Conservation (phyloP, 148 eudicot genomes). For the Amaranthus hypochondriacus region DNA sequence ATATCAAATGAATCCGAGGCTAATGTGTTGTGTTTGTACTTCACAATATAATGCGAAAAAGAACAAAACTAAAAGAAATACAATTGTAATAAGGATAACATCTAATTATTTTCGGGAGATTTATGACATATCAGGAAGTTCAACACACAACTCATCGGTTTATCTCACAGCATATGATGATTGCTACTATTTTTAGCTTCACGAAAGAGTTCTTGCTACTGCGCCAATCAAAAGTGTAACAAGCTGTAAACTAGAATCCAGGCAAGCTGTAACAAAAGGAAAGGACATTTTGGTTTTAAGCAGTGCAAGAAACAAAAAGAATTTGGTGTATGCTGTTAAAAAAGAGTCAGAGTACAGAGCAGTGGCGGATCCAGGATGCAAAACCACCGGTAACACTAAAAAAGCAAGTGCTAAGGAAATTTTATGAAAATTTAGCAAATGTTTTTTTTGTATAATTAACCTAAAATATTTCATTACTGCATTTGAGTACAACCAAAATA, state of each 20-base stretch:
- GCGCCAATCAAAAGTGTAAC: slow-evolving; percentile 65
- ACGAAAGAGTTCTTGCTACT: slow-evolving; percentile 7
- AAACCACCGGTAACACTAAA: too few species aligned
- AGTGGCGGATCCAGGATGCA: too few species aligned
- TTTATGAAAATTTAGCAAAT: too few species aligned
- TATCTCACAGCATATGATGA: slow-evolving; percentile 12
- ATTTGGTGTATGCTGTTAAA: too few species aligned
- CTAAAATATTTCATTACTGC: too few species aligned
- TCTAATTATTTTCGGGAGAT: slow-evolving; percentile 17
- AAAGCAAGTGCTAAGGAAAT: too few species aligned
- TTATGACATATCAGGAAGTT: slow-evolving; percentile 7
- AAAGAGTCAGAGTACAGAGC: too few species aligned
- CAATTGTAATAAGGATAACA: slow-evolving; percentile 10
- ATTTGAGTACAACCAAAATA: too few species aligned
- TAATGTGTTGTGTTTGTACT: slow-evolving; percentile 13
- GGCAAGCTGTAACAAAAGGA: slow-evolving; percentile 48
- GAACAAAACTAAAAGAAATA: slow-evolving; percentile 23
- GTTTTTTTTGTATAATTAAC: too few species aligned
- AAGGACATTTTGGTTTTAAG: background rate
- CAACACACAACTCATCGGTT: slow-evolving; percentile 9
- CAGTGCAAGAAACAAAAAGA: slow-evolving; percentile 3
- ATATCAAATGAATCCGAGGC: slow-evolving; percentile 7
- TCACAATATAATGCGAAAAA: background rate
- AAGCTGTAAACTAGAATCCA: slow-evolving; percentile 97
- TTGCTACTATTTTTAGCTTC: too few species aligned